A percentile compares a stretch with the other conserved stretches of the same genome.
Conservation (phyloP, 2,329 filamentous ascomycete species). For the Aureobasidium lini region DNA sequence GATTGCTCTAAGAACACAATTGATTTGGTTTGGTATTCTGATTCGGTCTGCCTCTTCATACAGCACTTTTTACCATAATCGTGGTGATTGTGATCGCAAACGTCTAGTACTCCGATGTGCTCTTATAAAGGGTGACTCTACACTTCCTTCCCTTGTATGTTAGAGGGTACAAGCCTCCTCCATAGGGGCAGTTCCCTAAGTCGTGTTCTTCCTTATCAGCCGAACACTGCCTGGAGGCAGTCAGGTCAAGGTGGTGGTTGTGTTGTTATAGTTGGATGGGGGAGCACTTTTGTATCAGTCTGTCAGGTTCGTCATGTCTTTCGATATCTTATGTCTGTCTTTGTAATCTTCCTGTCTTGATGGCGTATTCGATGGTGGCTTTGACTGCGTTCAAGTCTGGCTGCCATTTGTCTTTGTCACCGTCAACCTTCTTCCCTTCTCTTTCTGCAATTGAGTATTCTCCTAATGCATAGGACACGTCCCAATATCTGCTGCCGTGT, state of each 20-base stretch:
- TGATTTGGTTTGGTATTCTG: too few relatives aligned
- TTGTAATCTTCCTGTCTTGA: not conserved
- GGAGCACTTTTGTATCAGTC: not conserved
- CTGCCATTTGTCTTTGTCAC: not conserved
- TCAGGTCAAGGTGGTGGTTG: not conserved
- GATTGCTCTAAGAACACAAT: too few relatives aligned
- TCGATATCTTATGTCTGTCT: not conserved
- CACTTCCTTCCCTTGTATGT: not conserved
- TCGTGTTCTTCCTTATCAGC: not conserved
- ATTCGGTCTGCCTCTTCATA: too few relatives aligned
- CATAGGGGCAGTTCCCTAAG: not conserved
- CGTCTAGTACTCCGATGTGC: not conserved
- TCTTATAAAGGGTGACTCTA: constrained; percentile 1
- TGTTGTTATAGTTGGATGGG: not conserved
- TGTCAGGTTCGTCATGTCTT: not conserved
- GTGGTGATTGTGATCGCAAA: too few relatives aligned
- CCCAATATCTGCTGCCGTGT: too few relatives aligned
- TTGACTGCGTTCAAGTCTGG: not conserved
- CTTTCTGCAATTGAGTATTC: too few relatives aligned
- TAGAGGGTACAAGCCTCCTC: constrained; percentile 2
- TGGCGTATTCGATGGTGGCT: not conserved
- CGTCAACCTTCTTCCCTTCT: not conserved
- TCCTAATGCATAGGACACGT: too few relatives aligned
- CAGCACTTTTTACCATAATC: too few relatives aligned
- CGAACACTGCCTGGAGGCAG: not conserved